Conservation (phyloP, 352 stramenopile species). For the Elongisporangium undulatum region DNA sequence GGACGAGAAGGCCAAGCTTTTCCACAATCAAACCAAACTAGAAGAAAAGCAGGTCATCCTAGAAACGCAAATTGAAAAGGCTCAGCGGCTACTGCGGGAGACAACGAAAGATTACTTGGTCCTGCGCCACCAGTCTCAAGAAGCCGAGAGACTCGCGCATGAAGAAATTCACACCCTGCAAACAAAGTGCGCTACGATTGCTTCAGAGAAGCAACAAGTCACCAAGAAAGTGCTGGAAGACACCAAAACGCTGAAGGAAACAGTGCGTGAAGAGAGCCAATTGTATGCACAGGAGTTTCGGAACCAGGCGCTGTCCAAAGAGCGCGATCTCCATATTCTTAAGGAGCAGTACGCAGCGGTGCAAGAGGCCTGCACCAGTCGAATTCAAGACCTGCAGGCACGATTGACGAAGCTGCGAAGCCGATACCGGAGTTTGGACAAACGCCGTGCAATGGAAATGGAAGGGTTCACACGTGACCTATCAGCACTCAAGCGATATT, state of each 20-base stretch:
- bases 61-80: conserved; percentile 48
- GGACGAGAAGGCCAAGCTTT: conserved; percentile 46
- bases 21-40: conserved; percentile 27
- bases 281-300: conserved; percentile 51
- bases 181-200: conserved; percentile 29
- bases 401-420: conserved; percentile 56
- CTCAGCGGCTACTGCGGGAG: conserved; percentile 53
- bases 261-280: conserved; percentile 49
- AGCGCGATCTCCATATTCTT: conserved; percentile 68
- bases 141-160: conserved; percentile 45
- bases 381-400: conserved; percentile 68
- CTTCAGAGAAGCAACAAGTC: conserved; percentile 33
- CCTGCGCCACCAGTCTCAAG: conserved; percentile 60
- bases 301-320: conserved; percentile 43
- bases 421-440: conserved; percentile 61
- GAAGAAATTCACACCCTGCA: conserved; percentile 50
- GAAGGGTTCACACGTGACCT: conserved; percentile 77
- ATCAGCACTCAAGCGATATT: conserved; percentile 47
- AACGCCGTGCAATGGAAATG: conserved; percentile 76
- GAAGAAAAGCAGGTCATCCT: conserved; percentile 28
- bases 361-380: conserved; percentile 59
- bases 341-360: conserved; percentile 76
- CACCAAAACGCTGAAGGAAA: conserved; percentile 36
- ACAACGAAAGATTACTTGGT: conserved; percentile 79
- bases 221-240: conserved; percentile 40